Conservation (phyloP, 257 asterid genomes). For the Verbascum thapsus region DNA sequence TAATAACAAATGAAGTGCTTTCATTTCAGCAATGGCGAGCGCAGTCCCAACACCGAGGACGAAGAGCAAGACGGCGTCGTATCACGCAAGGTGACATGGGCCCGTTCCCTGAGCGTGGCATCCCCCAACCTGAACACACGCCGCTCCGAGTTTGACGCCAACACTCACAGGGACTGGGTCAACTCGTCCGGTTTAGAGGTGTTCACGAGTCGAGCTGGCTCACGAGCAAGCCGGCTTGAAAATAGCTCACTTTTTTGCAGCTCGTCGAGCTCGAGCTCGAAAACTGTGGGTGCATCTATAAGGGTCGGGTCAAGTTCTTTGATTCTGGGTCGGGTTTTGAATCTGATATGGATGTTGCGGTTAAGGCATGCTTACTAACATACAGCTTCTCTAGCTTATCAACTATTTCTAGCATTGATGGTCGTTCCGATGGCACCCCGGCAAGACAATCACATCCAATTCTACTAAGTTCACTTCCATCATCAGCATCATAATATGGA, state of each 20-base stretch:
- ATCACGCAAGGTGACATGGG: constrained; percentile 72
- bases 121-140: constrained; percentile 68
- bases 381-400: too few relatives aligned
- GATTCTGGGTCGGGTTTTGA: constrained; percentile 38
- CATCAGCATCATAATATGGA: too few relatives aligned
- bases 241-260: too few relatives aligned
- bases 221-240: too few relatives aligned
- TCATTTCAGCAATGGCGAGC: constrained; percentile 62
- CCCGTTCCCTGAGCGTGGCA: constrained; percentile 83
- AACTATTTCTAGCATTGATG: too few relatives aligned
- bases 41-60: constrained; percentile 33
- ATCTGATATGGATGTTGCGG: constrained; percentile 60
- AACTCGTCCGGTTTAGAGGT: constrained; percentile 63
- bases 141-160: constrained; percentile 76
- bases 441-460: too few relatives aligned
- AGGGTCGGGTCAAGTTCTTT: constrained; percentile 51
- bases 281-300: too few relatives aligned
- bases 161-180: constrained; percentile 64
- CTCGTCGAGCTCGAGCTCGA: too few relatives aligned
- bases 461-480: too few relatives aligned
- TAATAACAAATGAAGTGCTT: constrained; percentile 95
- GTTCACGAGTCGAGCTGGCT: too few relatives aligned
- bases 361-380: too few relatives aligned
- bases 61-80: constrained; percentile 43
- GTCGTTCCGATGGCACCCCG: too few relatives aligned